A percentile compares a stretch with the other conserved stretches of the same genome.
phyloP scores from a whole-genome alignment of 192 early-diverging fungal species.

The Helicostylum pulchrum region DNA sequence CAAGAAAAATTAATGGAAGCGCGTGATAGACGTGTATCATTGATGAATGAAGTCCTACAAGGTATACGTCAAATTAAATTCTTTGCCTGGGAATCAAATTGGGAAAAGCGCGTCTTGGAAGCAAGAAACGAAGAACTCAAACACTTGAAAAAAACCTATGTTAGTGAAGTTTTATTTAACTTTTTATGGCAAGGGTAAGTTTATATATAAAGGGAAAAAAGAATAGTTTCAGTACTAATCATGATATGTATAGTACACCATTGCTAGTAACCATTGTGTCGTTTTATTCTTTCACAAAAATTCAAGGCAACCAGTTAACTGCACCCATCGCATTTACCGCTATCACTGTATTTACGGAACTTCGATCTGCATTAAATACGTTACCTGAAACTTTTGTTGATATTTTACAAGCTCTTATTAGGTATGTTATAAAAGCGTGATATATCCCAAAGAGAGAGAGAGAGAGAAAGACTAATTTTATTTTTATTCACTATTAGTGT shows the following conservation, averaged over 20 bases:
- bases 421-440: conserved; percentile 3
- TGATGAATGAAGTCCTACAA: conserved; percentile 69
- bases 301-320: conserved; percentile 57
- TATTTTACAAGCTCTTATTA: conserved; percentile 20
- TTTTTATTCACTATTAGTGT: conserved; percentile 32
- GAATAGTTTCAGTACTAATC: neutral
- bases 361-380: conserved; percentile 44
- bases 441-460: neutral
- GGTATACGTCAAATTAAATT: conserved; percentile 64
- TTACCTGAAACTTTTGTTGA: conserved; percentile 33
- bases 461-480: neutral
- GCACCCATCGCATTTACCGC: conserved; percentile 66
- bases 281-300: conserved; percentile 55
- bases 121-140: conserved; percentile 29
- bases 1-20: conserved; percentile 62
- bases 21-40: conserved; percentile 64
- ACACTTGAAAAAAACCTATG: conserved; percentile 16
- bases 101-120: conserved; percentile 28
- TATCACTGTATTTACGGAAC: conserved; percentile 58
- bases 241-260: conserved; percentile 35
- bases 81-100: conserved; percentile 52
- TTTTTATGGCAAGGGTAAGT: conserved; percentile 42
- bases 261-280: conserved; percentile 59
- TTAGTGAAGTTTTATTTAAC: conserved; percentile 28
- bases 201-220: no score